phyloP scores from a whole-genome alignment of 129 eudicot genomes.

The Dittrichia graveolens region DNA sequence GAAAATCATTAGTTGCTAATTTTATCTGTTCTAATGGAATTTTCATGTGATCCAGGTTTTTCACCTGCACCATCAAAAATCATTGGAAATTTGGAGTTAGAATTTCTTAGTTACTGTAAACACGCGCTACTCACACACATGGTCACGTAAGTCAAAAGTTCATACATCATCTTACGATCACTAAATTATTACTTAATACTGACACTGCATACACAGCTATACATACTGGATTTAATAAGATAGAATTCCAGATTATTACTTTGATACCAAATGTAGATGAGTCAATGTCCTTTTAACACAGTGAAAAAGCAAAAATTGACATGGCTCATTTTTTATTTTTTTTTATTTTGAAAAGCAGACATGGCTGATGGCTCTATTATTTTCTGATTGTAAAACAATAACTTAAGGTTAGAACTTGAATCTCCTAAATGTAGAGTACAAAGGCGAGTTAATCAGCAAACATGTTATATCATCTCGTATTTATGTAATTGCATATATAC shows the following conservation, averaged over 20 bases:
- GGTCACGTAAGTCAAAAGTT: neutral
- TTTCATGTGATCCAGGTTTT: constrained; percentile 34
- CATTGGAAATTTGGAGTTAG: neutral
- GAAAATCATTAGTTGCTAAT: constrained; percentile 37
- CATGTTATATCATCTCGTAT: neutral
- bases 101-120: neutral
- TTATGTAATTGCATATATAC: neutral
- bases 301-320: neutral
- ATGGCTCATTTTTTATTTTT: too few species aligned
- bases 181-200: neutral
- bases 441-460: neutral
- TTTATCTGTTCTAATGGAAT: constrained; percentile 34
- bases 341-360: too few species aligned
- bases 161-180: neutral
- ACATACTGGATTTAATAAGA: neutral
- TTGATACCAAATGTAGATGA: neutral
- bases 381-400: neutral
- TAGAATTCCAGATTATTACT: neutral
- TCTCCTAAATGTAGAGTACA: neutral
- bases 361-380: neutral
- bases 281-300: neutral
- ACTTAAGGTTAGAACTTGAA: neutral
- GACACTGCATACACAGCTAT: neutral
- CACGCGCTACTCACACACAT: neutral
- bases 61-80: constrained; percentile 26